Conservation (phyloP, 176 grass and related monocot genomes). For the Rhynchospora tenuis region DNA sequence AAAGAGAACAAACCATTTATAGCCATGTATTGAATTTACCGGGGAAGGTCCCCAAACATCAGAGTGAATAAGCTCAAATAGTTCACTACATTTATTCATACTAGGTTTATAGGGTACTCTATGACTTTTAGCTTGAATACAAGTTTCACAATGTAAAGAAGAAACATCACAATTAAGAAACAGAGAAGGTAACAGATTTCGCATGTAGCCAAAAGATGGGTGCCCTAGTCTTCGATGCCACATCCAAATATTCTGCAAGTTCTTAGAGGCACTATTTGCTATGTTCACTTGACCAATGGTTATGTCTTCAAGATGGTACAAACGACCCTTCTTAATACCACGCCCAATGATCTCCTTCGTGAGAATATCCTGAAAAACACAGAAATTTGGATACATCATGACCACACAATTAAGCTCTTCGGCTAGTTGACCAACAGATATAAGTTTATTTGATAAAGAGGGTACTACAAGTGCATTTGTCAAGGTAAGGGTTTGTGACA, state of each 20-base stretch:
- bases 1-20: no score
- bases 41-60: no score
- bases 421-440: neutral
- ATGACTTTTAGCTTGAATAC: neutral
- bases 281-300: no score
- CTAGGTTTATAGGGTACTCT: neutral
- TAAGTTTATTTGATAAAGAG: neutral
- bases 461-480: neutral
- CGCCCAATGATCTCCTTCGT: no score
- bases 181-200: neutral
- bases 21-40: no score
- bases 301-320: no score
- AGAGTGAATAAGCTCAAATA: conserved; percentile 13
- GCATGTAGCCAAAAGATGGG: neutral
- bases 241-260: neutral
- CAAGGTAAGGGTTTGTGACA: neutral
- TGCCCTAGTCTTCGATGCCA: neutral
- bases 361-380: no score
- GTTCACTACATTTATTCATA: neutral
- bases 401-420: neutral
- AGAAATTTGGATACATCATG: no score
- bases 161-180: neutral
- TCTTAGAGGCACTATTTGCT: neutral
- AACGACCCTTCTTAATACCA: no score
- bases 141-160: neutral